Evolutionary conservation across 148 eudicot genomes (phyloP).

Genomic region (Spergularia bocconei): DNA sequence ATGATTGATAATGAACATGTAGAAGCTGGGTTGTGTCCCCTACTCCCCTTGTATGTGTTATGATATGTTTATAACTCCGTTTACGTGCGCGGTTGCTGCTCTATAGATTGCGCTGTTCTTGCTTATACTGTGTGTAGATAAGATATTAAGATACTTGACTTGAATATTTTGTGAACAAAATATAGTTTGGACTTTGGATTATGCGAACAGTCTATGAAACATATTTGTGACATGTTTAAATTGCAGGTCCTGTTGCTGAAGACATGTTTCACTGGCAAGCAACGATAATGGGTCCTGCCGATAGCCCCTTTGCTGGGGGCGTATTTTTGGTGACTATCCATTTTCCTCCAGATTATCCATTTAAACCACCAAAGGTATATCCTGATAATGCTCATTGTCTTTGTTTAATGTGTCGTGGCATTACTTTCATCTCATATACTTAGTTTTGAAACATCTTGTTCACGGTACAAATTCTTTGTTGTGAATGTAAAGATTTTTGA

Average conservation of each 20-base stretch:
- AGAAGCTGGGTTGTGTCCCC: too few species aligned
- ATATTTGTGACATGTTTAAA: constrained; percentile 1
- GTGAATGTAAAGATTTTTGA: too few species aligned
- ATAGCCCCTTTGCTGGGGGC: constrained; percentile 73
- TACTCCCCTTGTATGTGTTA: too few species aligned
- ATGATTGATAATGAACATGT: too few species aligned
- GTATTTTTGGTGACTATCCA: constrained; percentile 68
- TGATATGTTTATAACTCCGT: too few species aligned
- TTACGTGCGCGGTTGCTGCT: too few species aligned
- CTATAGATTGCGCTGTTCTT: too few species aligned
- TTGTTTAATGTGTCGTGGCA: not conserved
- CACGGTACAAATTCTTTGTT: not conserved
- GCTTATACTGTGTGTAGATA: too few species aligned
- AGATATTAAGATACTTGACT: too few species aligned
- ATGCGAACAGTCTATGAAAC: not conserved
- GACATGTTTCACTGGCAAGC: constrained; percentile 84
- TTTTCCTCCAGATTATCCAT: constrained; percentile 71
- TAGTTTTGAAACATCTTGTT: not conserved
- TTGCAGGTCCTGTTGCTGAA: constrained; percentile 61
- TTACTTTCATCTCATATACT: not conserved
- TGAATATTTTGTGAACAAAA: too few species aligned
- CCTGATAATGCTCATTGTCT: not conserved
- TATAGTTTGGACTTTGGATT: too few species aligned
- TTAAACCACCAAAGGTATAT: constrained; percentile 68
- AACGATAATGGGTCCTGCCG: constrained; percentile 73